A percentile compares a stretch with the other conserved stretches of the same genome.
These are phyloP conservation scores for Crithidia mellificae DNA, from an alignment of 208 protist genomes.

Conservation along the genomic window DNA sequence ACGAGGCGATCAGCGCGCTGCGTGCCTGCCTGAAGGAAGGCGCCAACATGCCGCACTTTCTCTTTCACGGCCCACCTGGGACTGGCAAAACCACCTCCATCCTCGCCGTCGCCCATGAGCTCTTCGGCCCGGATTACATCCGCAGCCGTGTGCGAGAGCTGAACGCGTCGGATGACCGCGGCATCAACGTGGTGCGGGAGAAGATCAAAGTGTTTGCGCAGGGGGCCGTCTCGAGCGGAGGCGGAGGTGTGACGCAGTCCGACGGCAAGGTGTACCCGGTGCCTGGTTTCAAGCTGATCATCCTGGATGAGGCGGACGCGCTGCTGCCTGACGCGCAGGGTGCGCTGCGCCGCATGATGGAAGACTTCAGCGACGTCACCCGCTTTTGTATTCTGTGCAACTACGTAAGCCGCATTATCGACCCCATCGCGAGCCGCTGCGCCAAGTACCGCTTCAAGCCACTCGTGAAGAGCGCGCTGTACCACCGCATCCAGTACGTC, in stretches of 20 bases:
- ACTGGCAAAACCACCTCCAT: slow-evolving; percentile 99
- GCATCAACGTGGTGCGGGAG: slow-evolving; percentile 98
- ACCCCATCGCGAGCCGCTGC: slow-evolving; percentile 98
- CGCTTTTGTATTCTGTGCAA: slow-evolving; percentile 99
- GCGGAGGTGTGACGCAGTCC: slow-evolving; percentile 60
- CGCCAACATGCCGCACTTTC: slow-evolving; percentile 98
- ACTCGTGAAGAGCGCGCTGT: slow-evolving; percentile 83
- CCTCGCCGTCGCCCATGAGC: slow-evolving; percentile 95
- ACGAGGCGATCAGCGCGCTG: slow-evolving; percentile 94
- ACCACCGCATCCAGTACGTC: slow-evolving; percentile 90
- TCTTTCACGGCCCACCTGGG: slow-evolving; percentile 99
- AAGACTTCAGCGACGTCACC: slow-evolving; percentile 97
- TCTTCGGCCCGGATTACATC: slow-evolving; percentile 96
- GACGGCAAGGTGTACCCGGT: slow-evolving; percentile 89
- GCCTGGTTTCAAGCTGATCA: slow-evolving; percentile 99
- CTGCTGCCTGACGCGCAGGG: slow-evolving; percentile 98
- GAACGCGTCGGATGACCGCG: slow-evolving; percentile 99
- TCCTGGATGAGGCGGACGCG: slow-evolving; percentile 99
- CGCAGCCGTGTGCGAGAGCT: slow-evolving; percentile 97
- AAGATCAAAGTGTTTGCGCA: slow-evolving; percentile 99
- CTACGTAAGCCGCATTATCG: slow-evolving; percentile 98
- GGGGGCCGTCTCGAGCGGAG: slow-evolving; percentile 68
- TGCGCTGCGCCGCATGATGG: slow-evolving; percentile 98
- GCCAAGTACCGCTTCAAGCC: slow-evolving; percentile 99
- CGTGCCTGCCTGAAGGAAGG: slow-evolving; percentile 83